Conservation (phyloP, 257 asterid genomes). For the Buddleja alternifolia region DNA sequence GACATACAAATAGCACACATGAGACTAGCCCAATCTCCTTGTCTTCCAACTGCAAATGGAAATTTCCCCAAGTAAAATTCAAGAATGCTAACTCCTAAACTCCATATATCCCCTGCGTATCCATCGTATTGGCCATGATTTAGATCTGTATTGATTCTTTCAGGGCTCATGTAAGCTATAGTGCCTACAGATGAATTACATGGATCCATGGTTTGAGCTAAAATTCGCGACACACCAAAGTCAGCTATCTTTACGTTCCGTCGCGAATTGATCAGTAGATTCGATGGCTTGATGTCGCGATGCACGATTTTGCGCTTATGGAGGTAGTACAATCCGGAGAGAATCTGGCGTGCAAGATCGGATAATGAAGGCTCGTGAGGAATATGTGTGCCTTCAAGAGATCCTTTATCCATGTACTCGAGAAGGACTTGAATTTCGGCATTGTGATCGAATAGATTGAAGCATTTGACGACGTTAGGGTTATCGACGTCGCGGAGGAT, state of each 20-base stretch:
- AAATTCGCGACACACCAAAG: slow-evolving; percentile 74
- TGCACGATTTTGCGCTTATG: slow-evolving; percentile 84
- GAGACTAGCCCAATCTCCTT: slow-evolving; percentile 91
- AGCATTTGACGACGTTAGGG: slow-evolving; percentile 79
- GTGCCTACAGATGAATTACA: slow-evolving; percentile 93
- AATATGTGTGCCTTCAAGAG: slow-evolving; percentile 69
- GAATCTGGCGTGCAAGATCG: slow-evolving; percentile 72
- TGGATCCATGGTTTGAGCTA: slow-evolving; percentile 89
- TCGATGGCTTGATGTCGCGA: slow-evolving; percentile 88
- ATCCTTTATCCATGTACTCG: slow-evolving; percentile 81
- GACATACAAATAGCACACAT: slow-evolving; percentile 93
- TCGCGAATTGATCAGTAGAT: slow-evolving; percentile 60
- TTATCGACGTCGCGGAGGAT: slow-evolving; percentile 86
- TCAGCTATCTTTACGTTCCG: slow-evolving; percentile 77
- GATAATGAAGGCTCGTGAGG: slow-evolving; percentile 63
- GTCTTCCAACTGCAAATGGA: slow-evolving; percentile 75
- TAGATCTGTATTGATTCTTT: slow-evolving; percentile 84
- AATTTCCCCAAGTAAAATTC: slow-evolving; percentile 81
- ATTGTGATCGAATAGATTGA: slow-evolving; percentile 71
- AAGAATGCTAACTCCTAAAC: slow-evolving; percentile 84
- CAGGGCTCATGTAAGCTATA: slow-evolving; percentile 93
- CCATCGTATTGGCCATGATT: slow-evolving; percentile 89
- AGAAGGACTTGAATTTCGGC: slow-evolving; percentile 83
- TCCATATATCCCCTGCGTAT: slow-evolving; percentile 92
- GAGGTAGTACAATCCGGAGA: slow-evolving; percentile 68